phyloP scores from a whole-genome alignment of 805 yeast species.

The Candida maesae region DNA sequence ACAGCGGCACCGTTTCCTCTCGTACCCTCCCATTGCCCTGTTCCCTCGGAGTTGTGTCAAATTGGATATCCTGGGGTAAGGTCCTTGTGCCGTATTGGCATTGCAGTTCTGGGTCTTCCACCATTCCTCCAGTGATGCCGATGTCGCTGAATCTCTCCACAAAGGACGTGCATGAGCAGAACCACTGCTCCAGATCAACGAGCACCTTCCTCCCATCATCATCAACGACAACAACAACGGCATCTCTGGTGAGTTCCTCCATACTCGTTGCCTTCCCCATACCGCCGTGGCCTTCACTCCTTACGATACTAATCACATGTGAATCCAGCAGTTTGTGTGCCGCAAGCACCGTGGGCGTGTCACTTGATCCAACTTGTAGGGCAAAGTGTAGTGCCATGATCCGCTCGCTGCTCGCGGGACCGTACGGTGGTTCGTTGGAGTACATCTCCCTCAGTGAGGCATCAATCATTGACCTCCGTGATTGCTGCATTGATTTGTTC shows the following conservation, averaged over 20 bases:
- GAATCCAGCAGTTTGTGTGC: constrained; percentile 9
- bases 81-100: background rate
- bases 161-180: constrained; percentile 17
- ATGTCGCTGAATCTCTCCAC: background rate
- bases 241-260: background rate
- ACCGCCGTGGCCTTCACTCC: too few species aligned
- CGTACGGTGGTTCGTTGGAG: constrained; percentile 1
- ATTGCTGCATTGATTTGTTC: too few species aligned
- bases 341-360: background rate
- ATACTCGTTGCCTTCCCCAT: background rate
- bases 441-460: background rate
- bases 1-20: constrained; percentile 9
- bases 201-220: background rate
- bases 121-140: too few species aligned
- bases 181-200: constrained; percentile 19
- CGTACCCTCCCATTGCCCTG: background rate
- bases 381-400: constrained; percentile 15
- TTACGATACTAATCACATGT: background rate
- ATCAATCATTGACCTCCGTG: too few species aligned
- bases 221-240: constrained; percentile 1
- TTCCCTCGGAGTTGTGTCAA: background rate
- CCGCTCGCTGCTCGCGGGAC: background rate
- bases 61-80: constrained; percentile 1
- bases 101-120: background rate
- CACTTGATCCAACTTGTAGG: constrained; percentile 6